These are phyloP conservation scores for Boletus rubroflammeus DNA, from an alignment of 768 basidiomycete species.

Conservation along the genomic window DNA sequence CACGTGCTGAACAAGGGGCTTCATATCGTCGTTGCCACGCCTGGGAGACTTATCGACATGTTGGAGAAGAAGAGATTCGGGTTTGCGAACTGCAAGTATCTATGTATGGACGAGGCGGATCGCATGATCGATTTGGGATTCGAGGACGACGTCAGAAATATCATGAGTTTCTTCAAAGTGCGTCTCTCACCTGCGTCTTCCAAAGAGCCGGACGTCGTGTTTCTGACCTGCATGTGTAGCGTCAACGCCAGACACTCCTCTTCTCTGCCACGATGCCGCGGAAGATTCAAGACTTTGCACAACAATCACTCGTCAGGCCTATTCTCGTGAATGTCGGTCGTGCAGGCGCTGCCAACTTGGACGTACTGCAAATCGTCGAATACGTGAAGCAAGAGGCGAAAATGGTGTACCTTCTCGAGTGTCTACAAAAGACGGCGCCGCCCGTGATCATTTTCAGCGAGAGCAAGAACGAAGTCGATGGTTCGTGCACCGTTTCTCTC, in stretches of 20 bases:
- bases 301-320: slow-evolving; percentile 92
- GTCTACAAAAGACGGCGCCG: slow-evolving; percentile 96
- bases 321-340: slow-evolving; percentile 96
- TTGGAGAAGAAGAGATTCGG: slow-evolving; percentile 92
- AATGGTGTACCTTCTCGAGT: slow-evolving; percentile 98
- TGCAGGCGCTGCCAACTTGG: slow-evolving; percentile 95
- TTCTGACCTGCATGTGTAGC: slow-evolving; percentile 39
- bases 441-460: slow-evolving; percentile 98
- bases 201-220: neutral
- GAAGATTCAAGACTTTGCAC: slow-evolving; percentile 98
- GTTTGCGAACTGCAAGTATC: slow-evolving; percentile 89
- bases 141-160: slow-evolving; percentile 97
- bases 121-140: slow-evolving; percentile 99
- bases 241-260: slow-evolving; percentile 92
- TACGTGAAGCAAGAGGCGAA: slow-evolving; percentile 99
- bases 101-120: slow-evolving; percentile 99
- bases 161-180: slow-evolving; percentile 99
- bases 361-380: slow-evolving; percentile 94
- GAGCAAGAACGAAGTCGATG: slow-evolving; percentile 99
- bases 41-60: slow-evolving; percentile 97
- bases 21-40: slow-evolving; percentile 95
- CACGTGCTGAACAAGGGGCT: slow-evolving; percentile 88
- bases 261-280: slow-evolving; percentile 99
- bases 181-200: slow-evolving; percentile 11
- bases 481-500: slow-evolving; percentile 40